phyloP scores from a whole-genome alignment of 345 rosid species.

The Corchorus capsularis region DNA sequence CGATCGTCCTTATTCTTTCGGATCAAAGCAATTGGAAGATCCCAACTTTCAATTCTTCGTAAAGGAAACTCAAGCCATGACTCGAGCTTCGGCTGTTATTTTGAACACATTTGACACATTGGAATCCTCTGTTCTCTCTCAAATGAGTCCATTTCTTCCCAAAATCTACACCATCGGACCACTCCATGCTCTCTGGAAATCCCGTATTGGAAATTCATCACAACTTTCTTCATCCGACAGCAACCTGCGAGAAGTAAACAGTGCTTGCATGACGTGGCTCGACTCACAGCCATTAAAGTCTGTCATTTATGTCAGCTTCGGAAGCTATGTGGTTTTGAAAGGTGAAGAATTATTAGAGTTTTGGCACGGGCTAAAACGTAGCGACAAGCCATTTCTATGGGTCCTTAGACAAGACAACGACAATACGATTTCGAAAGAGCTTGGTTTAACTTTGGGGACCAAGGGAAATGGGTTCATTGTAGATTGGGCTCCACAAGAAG shows the following conservation, averaged over 20 bases:
- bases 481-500: conserved; percentile 52
- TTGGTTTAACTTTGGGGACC: conserved; percentile 9
- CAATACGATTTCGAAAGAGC: conserved; percentile 13
- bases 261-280: conserved; percentile 45
- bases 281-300: conserved; percentile 39
- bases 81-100: conserved; percentile 30
- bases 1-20: conserved; percentile 20
- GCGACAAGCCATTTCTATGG: conserved; percentile 47
- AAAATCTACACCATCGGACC: conserved; percentile 42
- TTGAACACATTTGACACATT: conserved; percentile 49
- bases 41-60: background rate
- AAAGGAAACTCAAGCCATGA: background rate
- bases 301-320: conserved; percentile 50
- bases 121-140: conserved; percentile 34
- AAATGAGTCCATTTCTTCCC: conserved; percentile 26
- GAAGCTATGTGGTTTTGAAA: conserved; percentile 30
- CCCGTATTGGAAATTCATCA: conserved; percentile 6
- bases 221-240: conserved; percentile 23
- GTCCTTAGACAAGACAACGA: conserved; percentile 29
- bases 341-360: conserved; percentile 41
- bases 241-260: conserved; percentile 37
- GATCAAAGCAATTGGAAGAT: background rate
- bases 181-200: conserved; percentile 28
- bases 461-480: conserved; percentile 28
- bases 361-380: conserved; percentile 42